These are phyloP conservation scores for Entomortierella chlamydospora DNA, from an alignment of 192 early-diverging fungal genomes.

Conservation along the genomic window DNA sequence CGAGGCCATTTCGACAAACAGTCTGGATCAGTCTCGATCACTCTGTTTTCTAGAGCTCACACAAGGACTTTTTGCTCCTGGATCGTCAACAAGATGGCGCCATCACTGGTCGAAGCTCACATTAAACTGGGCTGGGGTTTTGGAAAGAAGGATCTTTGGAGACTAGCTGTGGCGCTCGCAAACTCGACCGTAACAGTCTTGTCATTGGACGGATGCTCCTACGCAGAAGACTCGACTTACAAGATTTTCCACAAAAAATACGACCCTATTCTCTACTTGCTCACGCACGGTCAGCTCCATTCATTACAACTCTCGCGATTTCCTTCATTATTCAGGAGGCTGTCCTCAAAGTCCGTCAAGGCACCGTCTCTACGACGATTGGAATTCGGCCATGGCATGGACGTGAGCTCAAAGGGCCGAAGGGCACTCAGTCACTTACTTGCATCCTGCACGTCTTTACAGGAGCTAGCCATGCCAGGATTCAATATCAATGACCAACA, in stretches of 20 bases:
- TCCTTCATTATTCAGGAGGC: conserved; percentile 31
- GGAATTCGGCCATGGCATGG: conserved; percentile 44
- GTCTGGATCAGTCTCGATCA: conserved; percentile 40
- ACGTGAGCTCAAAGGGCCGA: conserved; percentile 8
- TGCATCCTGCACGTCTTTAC: conserved; percentile 23
- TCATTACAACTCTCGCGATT: conserved; percentile 27
- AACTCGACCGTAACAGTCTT: conserved; percentile 43
- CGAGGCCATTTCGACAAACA: conserved; percentile 48
- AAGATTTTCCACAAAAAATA: conserved; percentile 45
- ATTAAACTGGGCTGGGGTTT: conserved; percentile 47
- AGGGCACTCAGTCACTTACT: conserved; percentile 18
- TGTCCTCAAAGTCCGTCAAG: conserved; percentile 32
- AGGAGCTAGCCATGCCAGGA: conserved; percentile 36
- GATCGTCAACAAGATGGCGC: conserved; percentile 48
- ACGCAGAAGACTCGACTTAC: conserved; percentile 25
- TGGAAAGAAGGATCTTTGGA: conserved; percentile 44
- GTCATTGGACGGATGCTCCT: conserved; percentile 33
- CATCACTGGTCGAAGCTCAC: conserved; percentile 45
- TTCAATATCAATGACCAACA: conserved; percentile 18
- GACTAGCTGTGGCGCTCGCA: conserved; percentile 32
- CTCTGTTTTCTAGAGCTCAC: conserved; percentile 27
- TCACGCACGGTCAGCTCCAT: conserved; percentile 37
- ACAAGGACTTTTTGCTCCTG: conserved; percentile 48
- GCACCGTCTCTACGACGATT: conserved; percentile 17
- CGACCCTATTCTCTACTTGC: conserved; percentile 38